These are phyloP conservation scores for Rhodotorula paludigena DNA, from an alignment of 768 basidiomycete species.

Conservation along the genomic window DNA sequence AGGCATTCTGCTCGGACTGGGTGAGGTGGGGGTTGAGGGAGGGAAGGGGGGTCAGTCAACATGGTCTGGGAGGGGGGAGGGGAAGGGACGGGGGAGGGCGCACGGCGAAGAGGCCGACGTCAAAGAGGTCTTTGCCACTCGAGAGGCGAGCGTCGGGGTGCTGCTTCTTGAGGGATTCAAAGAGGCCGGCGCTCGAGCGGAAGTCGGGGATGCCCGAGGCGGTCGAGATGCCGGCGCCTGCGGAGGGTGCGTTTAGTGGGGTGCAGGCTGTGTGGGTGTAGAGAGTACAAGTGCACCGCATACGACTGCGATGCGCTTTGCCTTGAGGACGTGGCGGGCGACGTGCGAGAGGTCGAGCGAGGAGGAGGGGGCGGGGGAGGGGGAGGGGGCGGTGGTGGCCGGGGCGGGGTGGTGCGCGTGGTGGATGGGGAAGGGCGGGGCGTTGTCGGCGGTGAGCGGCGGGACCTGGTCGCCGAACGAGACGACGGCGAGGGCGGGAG, in stretches of 20 bases:
- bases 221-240: slow-evolving; percentile 80
- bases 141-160: slow-evolving; percentile 66
- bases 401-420: neutral
- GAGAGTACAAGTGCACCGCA: slow-evolving; percentile 59
- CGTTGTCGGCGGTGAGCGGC: neutral
- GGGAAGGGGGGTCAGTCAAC: neutral
- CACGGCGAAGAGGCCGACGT: slow-evolving; percentile 83
- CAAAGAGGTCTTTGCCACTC: slow-evolving; percentile 81
- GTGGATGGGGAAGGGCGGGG: neutral
- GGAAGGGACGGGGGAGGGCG: slow-evolving; percentile 28
- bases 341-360: slow-evolving; percentile 14
- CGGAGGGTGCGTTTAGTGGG: neutral
- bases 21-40: neutral
- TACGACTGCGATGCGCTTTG: slow-evolving; percentile 76
- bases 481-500: neutral
- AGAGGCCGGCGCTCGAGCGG: slow-evolving; percentile 71
- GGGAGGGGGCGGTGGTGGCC: neutral
- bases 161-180: slow-evolving; percentile 69
- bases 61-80: neutral
- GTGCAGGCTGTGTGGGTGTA: neutral
- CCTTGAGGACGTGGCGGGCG: slow-evolving; percentile 61
- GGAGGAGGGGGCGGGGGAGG: neutral
- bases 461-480: neutral
- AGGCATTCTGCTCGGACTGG: slow-evolving; percentile 69
- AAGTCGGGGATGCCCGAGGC: slow-evolving; percentile 87